Evolutionary conservation across 2,329 filamentous ascomycete species (phyloP).

Genomic region (Albophoma yamanashiensis): DNA sequence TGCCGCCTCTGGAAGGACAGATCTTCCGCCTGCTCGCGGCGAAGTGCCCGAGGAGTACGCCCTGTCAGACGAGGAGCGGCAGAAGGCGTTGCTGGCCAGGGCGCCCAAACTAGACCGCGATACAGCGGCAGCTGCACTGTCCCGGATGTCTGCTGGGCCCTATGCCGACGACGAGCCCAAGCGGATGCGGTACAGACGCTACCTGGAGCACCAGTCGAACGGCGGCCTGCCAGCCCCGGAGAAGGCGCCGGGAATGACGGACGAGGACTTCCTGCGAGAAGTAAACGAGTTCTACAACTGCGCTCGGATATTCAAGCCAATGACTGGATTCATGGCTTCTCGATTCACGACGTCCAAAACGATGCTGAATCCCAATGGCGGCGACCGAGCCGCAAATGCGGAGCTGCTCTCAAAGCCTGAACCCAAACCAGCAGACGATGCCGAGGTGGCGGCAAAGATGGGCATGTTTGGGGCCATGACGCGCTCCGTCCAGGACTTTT

Average conservation of each 20-base stretch:
- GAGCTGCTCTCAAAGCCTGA: conserved; percentile 20
- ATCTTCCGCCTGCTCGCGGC: conserved; percentile 68
- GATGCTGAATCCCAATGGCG: conserved; percentile 15
- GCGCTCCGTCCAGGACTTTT: conserved; percentile 58
- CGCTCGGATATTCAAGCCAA: conserved; percentile 72
- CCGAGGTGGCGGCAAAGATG: conserved; percentile 75
- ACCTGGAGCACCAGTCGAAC: conserved; percentile 63
- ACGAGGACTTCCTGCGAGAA: conserved; percentile 72
- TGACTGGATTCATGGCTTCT: conserved; percentile 85
- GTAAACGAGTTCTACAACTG: conserved; percentile 61
- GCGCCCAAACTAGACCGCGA: conserved; percentile 56
- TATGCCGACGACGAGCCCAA: conserved; percentile 79
- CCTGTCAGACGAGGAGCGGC: conserved; percentile 51
- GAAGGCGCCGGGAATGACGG: conserved; percentile 31
- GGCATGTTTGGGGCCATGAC: conserved; percentile 94
- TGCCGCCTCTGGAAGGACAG: conserved; percentile 59
- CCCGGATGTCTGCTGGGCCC: conserved; percentile 55
- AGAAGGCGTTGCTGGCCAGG: conserved; percentile 44
- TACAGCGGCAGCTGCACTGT: conserved; percentile 57
- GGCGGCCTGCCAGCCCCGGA: conserved; percentile 37
- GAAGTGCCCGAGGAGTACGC: conserved; percentile 60
- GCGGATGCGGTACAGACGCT: conserved; percentile 67
- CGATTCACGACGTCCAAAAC: conserved; percentile 71
- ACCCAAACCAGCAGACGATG: conserved; percentile 48
- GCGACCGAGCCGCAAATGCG: conserved; percentile 4